Evolutionary conservation across 495 filamentous ascomycete genomes (phyloP), one percentile per base, ranked within the genome.

Genomic region (Aspergillus cavernicola): DNA sequence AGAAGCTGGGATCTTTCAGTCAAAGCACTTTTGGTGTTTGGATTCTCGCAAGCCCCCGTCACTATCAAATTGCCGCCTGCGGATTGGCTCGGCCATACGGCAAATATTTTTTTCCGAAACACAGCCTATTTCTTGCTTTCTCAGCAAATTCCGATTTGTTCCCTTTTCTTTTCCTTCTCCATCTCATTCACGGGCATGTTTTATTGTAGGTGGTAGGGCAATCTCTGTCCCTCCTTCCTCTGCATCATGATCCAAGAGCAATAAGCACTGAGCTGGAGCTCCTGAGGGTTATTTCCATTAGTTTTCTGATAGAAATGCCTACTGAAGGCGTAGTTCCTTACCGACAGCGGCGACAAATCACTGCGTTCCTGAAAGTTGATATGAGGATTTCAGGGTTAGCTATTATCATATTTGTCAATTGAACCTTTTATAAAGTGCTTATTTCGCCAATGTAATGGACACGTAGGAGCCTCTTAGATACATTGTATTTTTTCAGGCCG

Each of bases 181-280:
- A 62, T 67, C 72, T 77, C 72, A 75, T 77, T 75, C 60, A 78
- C 67, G 86, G 80, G 77, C 86, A 82, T 81, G 77, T 67, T 37
- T 84, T 95, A 92, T 95, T 92, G 90, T 96, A 87, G 90, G 87
- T 81, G 76, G 76, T 69, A 74, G 69, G 71, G 70, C 57, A 47
- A n/a, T n/a, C 15, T 49, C 58, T 43, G 48, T 78, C 75, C 72
- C 62, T 69, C 60, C 71, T 63, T 83, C 79, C 84, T 83, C 84
- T 87, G 72, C 76, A 80, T 77, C 71, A 75, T 81, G 77, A 67
- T 71, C 79, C 79, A 59, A 85, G 82, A 85, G 57, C 65, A 78
- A 47, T 60, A 66, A 65, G 82, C 81, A 66, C 77, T 81, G 81
- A 85, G 81, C 80, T 87, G 84, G 84, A 85, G 78, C 78, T 66